A percentile compares a stretch with the other conserved stretches of the same genome.
Evolutionary conservation across 106 monocot species (phyloP).

Genomic region (Vanilla planifolia): DNA sequence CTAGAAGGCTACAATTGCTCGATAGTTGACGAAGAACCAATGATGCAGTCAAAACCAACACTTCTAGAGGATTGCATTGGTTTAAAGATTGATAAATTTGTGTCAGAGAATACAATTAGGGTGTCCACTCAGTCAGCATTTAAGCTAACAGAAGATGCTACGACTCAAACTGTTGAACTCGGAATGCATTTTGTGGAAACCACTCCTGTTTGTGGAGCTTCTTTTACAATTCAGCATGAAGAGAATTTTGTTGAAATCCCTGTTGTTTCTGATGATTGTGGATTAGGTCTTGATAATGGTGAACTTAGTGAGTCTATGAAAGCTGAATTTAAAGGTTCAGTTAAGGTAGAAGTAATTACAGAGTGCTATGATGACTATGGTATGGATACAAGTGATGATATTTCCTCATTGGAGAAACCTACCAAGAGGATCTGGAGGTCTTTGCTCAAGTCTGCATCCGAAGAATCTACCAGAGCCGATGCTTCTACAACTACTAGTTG

Average conservation of each 20-base stretch:
- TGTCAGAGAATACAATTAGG: no score
- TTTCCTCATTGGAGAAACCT: slow-evolving; percentile 4
- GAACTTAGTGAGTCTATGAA: neutral
- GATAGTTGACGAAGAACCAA: no score
- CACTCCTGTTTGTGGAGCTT: neutral
- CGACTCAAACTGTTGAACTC: no score
- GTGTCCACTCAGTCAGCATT: no score
- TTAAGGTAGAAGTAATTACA: neutral
- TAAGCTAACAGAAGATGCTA: no score
- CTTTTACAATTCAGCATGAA: neutral
- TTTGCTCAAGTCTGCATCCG: slow-evolving; percentile 13
- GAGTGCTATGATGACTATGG: neutral
- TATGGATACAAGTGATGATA: neutral
- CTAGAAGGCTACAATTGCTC: no score
- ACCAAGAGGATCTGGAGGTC: slow-evolving; percentile 38
- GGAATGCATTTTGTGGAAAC: neutral
- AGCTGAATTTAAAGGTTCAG: slow-evolving; percentile 3
- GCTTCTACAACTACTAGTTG: slow-evolving; percentile 4
- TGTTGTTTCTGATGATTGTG: neutral
- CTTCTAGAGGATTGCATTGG: no score
- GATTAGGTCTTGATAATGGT: neutral
- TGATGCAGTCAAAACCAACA: no score
- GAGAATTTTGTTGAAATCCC: slow-evolving; percentile 1
- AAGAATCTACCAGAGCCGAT: slow-evolving; percentile 11
- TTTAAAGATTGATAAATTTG: no score